Conservation (phyloP, 2,329 filamentous ascomycete genomes). For the Lachnellula suecica region DNA sequence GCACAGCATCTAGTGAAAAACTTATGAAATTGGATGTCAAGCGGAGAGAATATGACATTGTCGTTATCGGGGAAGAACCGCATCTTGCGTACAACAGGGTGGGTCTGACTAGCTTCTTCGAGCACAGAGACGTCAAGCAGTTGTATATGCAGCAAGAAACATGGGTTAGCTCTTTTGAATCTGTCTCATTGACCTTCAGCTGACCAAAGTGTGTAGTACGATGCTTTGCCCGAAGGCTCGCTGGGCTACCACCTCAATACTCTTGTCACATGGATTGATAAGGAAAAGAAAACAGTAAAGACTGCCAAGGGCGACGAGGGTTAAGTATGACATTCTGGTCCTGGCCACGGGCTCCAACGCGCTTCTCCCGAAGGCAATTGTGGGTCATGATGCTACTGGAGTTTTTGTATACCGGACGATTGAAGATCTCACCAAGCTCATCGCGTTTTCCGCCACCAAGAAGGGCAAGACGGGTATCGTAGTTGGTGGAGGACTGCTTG, state of each 20-base stretch:
- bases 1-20: conserved; percentile 65
- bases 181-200: too few species aligned
- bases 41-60: conserved; percentile 72
- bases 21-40: conserved; percentile 80
- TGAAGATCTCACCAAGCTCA: conserved; percentile 74
- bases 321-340: conserved; percentile 78
- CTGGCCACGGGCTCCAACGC: conserved; percentile 87
- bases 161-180: conserved; percentile 60
- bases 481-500: conserved; percentile 81
- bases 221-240: conserved; percentile 52
- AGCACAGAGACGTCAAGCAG: conserved; percentile 80
- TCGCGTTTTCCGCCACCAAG: conserved; percentile 66
- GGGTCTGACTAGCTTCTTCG: conserved; percentile 84
- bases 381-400: conserved; percentile 75
- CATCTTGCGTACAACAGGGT: conserved; percentile 91
- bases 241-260: conserved; percentile 77
- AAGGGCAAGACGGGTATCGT: conserved; percentile 72
- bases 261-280: conserved; percentile 65
- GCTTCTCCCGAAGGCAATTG: conserved; percentile 64
- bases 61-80: conserved; percentile 84
- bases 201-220: conserved; percentile 22
- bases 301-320: conserved; percentile 68
- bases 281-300: conserved; percentile 62
- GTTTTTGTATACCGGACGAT: conserved; percentile 91
- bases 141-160: conserved; percentile 82